A percentile compares a stretch with the other conserved stretches of the same genome.
phyloP scores from a whole-genome alignment of 331 rosid species.

The Stylosanthes scabra region DNA sequence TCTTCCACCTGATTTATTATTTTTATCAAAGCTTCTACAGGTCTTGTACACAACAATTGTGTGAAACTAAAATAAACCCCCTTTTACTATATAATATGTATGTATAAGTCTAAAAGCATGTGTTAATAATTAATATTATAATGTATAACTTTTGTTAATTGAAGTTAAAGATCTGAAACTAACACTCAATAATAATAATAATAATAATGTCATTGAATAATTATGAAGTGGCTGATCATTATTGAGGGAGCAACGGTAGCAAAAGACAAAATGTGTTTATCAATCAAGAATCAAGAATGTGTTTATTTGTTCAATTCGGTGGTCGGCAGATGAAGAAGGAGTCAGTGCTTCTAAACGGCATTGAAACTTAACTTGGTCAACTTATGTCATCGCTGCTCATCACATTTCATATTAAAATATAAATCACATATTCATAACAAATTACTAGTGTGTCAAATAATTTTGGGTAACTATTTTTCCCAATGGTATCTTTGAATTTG shows the following conservation, averaged over 20 bases:
- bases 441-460: not conserved
- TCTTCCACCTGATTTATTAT: not conserved
- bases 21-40: too few relatives aligned
- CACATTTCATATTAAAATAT: conserved; percentile 4
- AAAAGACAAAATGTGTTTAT: not conserved
- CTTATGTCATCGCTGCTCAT: conserved; percentile 28
- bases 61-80: conserved; percentile 2
- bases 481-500: too few relatives aligned
- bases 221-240: not conserved
- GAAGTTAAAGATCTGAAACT: not conserved
- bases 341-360: conserved; percentile 28
- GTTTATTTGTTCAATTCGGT: conserved; percentile 20
- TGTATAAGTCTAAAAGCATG: too few relatives aligned
- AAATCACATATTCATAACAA: not conserved
- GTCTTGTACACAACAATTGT: not conserved
- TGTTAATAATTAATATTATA: too few relatives aligned
- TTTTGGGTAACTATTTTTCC: not conserved
- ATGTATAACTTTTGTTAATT: too few relatives aligned
- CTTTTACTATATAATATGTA: conserved; percentile 10
- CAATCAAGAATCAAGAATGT: not conserved
- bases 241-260: not conserved
- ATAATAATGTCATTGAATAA: not conserved
- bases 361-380: conserved; percentile 39
- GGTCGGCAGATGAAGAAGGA: conserved; percentile 39
- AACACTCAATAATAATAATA: too few relatives aligned